phyloP scores from a whole-genome alignment of 306 rosid species.

The Canavalia gladiata region DNA sequence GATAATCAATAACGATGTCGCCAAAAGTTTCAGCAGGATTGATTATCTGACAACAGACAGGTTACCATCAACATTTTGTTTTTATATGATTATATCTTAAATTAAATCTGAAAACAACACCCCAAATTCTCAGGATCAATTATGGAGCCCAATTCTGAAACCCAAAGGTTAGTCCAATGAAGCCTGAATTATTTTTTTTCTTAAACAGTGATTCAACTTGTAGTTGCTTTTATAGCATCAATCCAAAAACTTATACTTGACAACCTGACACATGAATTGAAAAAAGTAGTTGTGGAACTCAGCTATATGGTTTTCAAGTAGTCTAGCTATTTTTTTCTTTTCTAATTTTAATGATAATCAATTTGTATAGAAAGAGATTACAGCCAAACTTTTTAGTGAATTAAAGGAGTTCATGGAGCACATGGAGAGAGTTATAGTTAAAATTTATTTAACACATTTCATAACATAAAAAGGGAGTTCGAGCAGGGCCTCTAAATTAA shows the following conservation, averaged over 20 bases:
- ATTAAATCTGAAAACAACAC: slow-evolving; percentile 17
- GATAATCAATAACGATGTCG: slow-evolving; percentile 93
- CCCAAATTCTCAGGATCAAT: slow-evolving; percentile 29
- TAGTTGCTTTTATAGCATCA: slow-evolving; percentile 31
- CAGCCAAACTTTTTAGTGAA: slow-evolving; percentile 3
- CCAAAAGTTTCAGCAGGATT: slow-evolving; percentile 98
- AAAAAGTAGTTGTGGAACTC: slow-evolving; percentile 24
- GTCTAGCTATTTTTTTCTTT: slow-evolving; percentile 14
- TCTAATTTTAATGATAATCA: slow-evolving; percentile 1
- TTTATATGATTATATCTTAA: not conserved
- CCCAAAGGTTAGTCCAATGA: slow-evolving; percentile 4
- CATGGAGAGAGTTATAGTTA: not conserved
- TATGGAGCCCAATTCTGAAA: slow-evolving; percentile 33
- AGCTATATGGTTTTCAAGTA: slow-evolving; percentile 28
- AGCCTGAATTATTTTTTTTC: slow-evolving; percentile 27
- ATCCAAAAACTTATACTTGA: slow-evolving; percentile 33
- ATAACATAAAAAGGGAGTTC: slow-evolving; percentile 16
- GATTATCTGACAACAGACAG: slow-evolving; percentile 70
- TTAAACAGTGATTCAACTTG: slow-evolving; percentile 37
- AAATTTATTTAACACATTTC: slow-evolving; percentile 19
- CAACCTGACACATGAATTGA: slow-evolving; percentile 26
- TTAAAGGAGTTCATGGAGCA: too few relatives aligned
- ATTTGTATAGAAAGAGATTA: slow-evolving; percentile 21
- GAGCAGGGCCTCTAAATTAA: slow-evolving; percentile 27
- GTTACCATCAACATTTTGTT: slow-evolving; percentile 34